phyloP scores from a whole-genome alignment of 345 rosid species.

The Rhizophora apiculata region DNA sequence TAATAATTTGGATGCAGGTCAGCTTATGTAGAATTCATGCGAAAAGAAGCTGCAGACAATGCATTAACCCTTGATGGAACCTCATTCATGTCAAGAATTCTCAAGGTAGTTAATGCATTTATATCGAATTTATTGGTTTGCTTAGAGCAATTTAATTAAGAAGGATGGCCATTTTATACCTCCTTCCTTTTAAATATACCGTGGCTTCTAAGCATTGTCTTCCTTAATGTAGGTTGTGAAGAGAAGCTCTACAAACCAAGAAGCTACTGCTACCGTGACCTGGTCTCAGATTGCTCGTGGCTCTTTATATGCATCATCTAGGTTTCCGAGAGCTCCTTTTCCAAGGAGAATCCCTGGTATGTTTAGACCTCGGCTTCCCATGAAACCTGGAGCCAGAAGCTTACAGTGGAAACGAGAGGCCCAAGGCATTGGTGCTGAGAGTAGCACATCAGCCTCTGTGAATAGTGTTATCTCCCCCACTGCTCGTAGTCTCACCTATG shows the following conservation, averaged over 20 bases:
- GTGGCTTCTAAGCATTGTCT: neutral
- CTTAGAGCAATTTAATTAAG: no score
- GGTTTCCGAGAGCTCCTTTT: conserved; percentile 61
- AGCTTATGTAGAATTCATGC: conserved; percentile 77
- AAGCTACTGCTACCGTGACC: conserved; percentile 43
- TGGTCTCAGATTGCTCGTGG: conserved; percentile 60
- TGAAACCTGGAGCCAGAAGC: conserved; percentile 79
- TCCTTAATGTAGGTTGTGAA: conserved; percentile 60
- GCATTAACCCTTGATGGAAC: conserved; percentile 82
- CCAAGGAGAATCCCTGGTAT: conserved; percentile 53
- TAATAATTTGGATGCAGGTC: conserved; percentile 50
- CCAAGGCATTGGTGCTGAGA: conserved; percentile 39
- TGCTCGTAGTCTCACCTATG: conserved; percentile 69
- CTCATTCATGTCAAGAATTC: conserved; percentile 88
- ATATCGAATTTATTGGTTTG: neutral
- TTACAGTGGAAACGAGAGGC: conserved; percentile 94
- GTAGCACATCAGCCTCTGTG: conserved; percentile 29
- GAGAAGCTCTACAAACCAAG: conserved; percentile 58
- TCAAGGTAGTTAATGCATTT: conserved; percentile 51
- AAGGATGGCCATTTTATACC: neutral
- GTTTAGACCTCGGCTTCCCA: conserved; percentile 53
- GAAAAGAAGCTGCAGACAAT: conserved; percentile 86
- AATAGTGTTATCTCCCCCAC: conserved; percentile 32
- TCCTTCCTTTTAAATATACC: neutral
- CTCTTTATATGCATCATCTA: conserved; percentile 39